Evolutionary conservation across 2,329 filamentous ascomycete genomes (phyloP), one percentile per base, ranked within the genome.

Genomic region (Fusarium foetens): DNA sequence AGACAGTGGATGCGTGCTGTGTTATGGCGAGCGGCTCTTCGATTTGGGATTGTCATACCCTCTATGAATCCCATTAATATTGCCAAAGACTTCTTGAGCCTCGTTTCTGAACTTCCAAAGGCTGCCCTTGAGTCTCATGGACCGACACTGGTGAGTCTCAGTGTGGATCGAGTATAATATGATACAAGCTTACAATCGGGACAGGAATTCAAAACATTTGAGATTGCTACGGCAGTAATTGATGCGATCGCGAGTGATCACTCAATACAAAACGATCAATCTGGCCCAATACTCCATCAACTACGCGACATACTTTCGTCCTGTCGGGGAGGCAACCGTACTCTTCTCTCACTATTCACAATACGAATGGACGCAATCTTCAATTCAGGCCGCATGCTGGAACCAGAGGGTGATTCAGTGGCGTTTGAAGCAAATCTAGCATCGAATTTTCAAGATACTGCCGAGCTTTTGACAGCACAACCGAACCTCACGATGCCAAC

Each of bases 1-100:
- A 78, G 83, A 3, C 84, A 86, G 49, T 87, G 85, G 85, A 86
- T 87, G 85, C 82, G 84, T 12, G 82, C 85, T 45, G 80, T 86
- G 6, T 68, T 86, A 19, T 87, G 84, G 85, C 80, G 84, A 21
- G 79, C 83, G 3, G 80, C 82, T 1, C 75, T 82, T 33, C 75
- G 78, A 2, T 79, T 79, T 63, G 78, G 78, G 6, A 80, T 80
- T 14, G 76, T 75, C n/a, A 66, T 79, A 43, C 64, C 75, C 35
- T 64, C 73, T 3, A 70, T 80, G 67, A 77, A 82, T 58, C 85
- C 84, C 1, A 78, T 86, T 6, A 77, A 82, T 21, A 85, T 86
- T 46, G 84, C 84, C 7, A 80, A 80, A 19, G 84, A 86, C 52
- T 85, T 87, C 29, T 71, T 87, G 23, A 77, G 79, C 8, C 77